These are phyloP conservation scores for Colletotrichum graminicola DNA, from an alignment of 2,329 filamentous ascomycete species.

Conservation along the genomic window DNA sequence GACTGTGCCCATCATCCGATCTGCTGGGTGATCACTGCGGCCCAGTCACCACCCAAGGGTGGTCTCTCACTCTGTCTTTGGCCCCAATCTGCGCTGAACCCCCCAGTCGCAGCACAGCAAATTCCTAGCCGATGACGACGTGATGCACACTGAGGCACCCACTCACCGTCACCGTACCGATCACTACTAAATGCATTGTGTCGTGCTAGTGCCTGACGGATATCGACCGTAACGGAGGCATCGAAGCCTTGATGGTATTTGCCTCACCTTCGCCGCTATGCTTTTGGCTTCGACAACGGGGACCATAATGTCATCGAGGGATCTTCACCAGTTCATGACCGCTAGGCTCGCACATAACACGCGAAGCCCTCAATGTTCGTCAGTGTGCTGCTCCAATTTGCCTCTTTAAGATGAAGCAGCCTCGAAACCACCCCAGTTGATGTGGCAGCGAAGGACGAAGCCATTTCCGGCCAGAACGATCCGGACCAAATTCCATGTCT, in stretches of 20 bases:
- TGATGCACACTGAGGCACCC: conserved; percentile 24
- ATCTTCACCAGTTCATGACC: neutral
- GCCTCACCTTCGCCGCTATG: conserved; percentile 26
- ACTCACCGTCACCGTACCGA: conserved; percentile 31
- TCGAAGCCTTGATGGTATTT: conserved; percentile 15
- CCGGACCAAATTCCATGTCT: neutral
- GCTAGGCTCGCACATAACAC: neutral
- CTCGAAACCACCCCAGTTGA: neutral
- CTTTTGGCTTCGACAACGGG: conserved; percentile 6
- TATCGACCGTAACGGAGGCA: conserved; percentile 11
- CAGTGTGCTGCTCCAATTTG: conserved; percentile 11
- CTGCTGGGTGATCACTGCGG: conserved; percentile 39
- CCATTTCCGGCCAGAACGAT: conserved; percentile 12
- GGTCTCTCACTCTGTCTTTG: neutral
- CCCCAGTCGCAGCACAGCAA: conserved; percentile 11
- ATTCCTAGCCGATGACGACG: conserved; percentile 37
- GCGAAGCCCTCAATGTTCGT: neutral
- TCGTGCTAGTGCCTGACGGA: conserved; percentile 7
- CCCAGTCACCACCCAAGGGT: conserved; percentile 8
- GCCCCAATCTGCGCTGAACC: conserved; percentile 1
- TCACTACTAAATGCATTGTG: conserved; percentile 18
- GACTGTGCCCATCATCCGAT: conserved; percentile 40
- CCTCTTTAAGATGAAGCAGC: conserved; percentile 12
- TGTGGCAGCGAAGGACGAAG: conserved; percentile 11
- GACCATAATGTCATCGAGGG: conserved; percentile 20